Percentiles rank a stretch among this genome's conserved stretches.
These are phyloP conservation scores for Pneumocystis oryctolagi DNA, from an alignment of 1,139 yeast genomes.

Conservation along the genomic window DNA sequence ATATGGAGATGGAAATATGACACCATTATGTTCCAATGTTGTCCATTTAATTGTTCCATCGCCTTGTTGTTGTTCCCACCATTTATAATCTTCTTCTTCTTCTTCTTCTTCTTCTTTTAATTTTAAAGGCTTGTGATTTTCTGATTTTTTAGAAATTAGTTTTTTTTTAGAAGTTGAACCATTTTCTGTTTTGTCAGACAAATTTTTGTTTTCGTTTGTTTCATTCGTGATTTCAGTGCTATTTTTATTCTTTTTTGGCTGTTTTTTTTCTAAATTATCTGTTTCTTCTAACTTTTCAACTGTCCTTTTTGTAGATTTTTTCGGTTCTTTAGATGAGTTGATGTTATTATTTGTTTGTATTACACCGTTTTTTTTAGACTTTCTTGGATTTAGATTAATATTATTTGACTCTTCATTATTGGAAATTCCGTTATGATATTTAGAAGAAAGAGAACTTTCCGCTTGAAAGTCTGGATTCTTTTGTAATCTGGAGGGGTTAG, in stretches of 20 bases:
- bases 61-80: conserved; percentile 75
- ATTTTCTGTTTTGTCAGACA: neutral
- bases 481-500: neutral
- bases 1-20: conserved; percentile 82
- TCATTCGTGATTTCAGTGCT: neutral
- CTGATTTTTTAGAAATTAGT: conserved; percentile 6
- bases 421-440: too few relatives aligned
- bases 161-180: neutral
- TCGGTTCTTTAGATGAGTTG: neutral
- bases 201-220: neutral
- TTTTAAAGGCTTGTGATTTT: neutral
- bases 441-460: neutral
- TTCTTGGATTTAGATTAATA: neutral
- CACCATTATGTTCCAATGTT: conserved; percentile 75
- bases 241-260: neutral
- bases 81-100: conserved; percentile 50
- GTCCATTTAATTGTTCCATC: conserved; percentile 79
- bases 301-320: neutral
- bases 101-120: conserved; percentile 44
- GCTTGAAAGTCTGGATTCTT: neutral
- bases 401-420: neutral
- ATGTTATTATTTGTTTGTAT: neutral
- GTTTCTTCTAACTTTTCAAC: neutral
- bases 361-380: neutral
- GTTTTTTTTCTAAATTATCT: conserved; percentile 5